Evolutionary conservation across 768 basidiomycete genomes (phyloP).

Genomic region (Rhodotorula taiwanensis): DNA sequence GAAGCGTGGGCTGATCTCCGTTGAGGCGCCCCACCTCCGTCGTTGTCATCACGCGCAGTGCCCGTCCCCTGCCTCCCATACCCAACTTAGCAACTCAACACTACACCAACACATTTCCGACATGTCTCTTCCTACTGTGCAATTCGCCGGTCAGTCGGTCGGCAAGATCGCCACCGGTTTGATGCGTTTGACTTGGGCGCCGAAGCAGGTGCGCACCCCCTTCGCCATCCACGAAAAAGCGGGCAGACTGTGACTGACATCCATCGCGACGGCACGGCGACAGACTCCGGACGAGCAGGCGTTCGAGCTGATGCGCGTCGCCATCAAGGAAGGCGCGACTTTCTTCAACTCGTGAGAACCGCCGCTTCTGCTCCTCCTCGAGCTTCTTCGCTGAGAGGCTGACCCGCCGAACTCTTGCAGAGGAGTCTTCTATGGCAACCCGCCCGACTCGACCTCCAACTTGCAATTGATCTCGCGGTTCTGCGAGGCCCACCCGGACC

Average conservation of each 20-base stretch:
- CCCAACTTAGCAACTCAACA: no score
- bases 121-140: no score
- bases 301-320: conserved; percentile 57
- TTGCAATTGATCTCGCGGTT: conserved; percentile 53
- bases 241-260: no score
- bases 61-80: no score
- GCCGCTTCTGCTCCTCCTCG: conserved; percentile 12
- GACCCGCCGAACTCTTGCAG: conserved; percentile 44
- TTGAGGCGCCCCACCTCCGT: no score
- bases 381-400: background rate
- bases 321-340: conserved; percentile 36
- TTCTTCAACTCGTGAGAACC: conserved; percentile 53
- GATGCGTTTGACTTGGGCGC: conserved; percentile 46
- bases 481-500: conserved; percentile 50
- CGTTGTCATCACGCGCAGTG: no score
- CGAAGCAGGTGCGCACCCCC: conserved; percentile 40
- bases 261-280: no score
- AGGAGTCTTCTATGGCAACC: conserved; percentile 54
- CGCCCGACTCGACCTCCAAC: conserved; percentile 48
- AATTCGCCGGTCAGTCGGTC: no score
- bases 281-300: conserved; percentile 55
- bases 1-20: no score
- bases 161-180: conserved; percentile 47
- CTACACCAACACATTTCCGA: no score
- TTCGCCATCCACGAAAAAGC: no score